phyloP scores from a whole-genome alignment of 73 alveolate genomes.

The Tetrahymena thermophila region DNA sequence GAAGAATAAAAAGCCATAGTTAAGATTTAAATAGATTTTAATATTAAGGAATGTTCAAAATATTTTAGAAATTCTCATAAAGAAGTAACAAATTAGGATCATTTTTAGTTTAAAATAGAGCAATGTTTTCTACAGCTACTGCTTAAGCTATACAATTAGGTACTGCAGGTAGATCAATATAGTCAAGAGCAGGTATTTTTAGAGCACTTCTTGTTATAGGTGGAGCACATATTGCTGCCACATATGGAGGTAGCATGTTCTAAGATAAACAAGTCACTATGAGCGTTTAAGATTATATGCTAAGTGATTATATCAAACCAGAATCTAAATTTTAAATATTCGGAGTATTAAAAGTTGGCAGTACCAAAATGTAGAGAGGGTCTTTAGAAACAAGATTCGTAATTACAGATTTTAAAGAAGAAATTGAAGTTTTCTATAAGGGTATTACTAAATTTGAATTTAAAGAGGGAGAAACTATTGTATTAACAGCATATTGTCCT shows the following conservation, averaged over 20 bases:
- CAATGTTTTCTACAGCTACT: neutral
- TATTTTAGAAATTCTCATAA: neutral
- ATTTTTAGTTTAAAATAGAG: neutral
- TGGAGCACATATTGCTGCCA: constrained; percentile 24
- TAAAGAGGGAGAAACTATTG: constrained; percentile 42
- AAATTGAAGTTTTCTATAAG: constrained; percentile 6
- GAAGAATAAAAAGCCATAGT: neutral
- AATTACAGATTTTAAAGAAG: constrained; percentile 37
- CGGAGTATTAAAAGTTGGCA: constrained; percentile 26
- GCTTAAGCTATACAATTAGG: neutral
- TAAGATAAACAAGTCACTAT: constrained; percentile 27
- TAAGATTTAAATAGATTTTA: neutral
- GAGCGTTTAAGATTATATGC: constrained; percentile 31
- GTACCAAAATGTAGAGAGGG: constrained; percentile 23
- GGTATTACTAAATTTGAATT: constrained; percentile 44
- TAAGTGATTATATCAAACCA: constrained; percentile 11
- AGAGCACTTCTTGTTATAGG: constrained; percentile 33
- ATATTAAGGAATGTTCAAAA: neutral
- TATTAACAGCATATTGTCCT: constrained; percentile 31
- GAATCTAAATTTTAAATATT: constrained; percentile 11
- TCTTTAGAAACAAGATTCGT: constrained; percentile 12
- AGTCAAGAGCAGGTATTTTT: constrained; percentile 29
- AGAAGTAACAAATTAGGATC: neutral
- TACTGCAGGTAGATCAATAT: neutral
- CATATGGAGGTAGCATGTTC: constrained; percentile 5